Evolutionary conservation across 2,329 filamentous ascomycete genomes (phyloP), one percentile per base, ranked within the genome.

Genomic region (Fusarium hainanense): DNA sequence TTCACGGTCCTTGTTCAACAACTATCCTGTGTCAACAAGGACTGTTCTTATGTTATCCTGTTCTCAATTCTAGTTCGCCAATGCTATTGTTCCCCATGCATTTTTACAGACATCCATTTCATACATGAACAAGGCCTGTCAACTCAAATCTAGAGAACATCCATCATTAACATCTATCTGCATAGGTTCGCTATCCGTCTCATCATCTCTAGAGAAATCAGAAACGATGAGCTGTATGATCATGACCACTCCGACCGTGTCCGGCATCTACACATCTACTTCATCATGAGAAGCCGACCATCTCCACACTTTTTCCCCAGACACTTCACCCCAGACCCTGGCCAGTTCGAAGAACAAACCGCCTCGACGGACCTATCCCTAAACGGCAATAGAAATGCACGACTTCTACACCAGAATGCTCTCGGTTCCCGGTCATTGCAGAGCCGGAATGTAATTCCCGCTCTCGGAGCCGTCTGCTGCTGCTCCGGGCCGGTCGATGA

Each of bases 371-470:
- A 30, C 49, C 49, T 63, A 16, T 52, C 67, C 50, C 20, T 59
- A 66, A 71, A 43, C 46, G 52, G 68, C 40, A 68, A 58, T 47
- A 58, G 16, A 64, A 47, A 18, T 51, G 40, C 62, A 51, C 23
- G 6, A 27, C 20, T 58, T 37, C 25, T 14, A 10, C 27, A 46
- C 66, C 54, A 50, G 40, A 41, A 52, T 23, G 25, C 20, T 55
- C 37, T 69, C 63, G 72, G 68, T 64, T 73, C 70, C 72, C 72
- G 72, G 68, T 58, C 64, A 52, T 70, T 71, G 58, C 57, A 54
- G 68, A 42, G 44, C 72, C 70, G 72, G 72, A 41, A 58, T 7
- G 49, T 40, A 61, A 57, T 57, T 65, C 37, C 37, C 42, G 21
- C 28, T 54, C 49, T 48, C 54, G 47, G 57, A 46, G 46, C 58